phyloP scores from a whole-genome alignment of 441 rosid genomes.

The Populus hybrid region DNA sequence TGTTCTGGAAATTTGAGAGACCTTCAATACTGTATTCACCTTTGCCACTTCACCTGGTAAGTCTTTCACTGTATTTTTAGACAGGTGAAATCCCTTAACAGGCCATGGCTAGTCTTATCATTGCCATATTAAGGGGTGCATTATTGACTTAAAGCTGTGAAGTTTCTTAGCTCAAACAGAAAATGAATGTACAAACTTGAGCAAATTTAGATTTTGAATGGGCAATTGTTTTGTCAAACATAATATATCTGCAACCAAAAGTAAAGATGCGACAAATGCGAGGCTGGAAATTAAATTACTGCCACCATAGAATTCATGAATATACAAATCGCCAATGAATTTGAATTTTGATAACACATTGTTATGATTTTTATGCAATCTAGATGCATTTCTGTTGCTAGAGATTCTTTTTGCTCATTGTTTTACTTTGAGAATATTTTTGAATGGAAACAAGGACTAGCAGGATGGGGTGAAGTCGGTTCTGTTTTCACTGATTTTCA shows the following conservation, averaged over 20 bases:
- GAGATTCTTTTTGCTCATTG: neutral
- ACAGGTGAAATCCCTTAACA: neutral
- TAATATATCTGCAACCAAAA: neutral
- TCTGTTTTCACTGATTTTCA: conserved; percentile 1
- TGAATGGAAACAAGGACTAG: neutral
- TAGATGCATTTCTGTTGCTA: neutral
- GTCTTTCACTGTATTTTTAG: neutral
- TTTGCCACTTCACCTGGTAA: neutral
- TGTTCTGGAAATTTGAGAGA: neutral
- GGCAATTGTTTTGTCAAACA: neutral
- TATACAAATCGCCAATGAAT: neutral
- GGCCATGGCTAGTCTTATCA: neutral
- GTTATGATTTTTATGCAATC: neutral
- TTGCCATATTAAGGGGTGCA: neutral
- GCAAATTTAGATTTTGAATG: neutral
- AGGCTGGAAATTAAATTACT: neutral
- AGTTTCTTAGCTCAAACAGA: neutral
- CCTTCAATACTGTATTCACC: neutral
- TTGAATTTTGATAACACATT: neutral
- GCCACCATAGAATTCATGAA: neutral
- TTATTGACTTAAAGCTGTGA: neutral
- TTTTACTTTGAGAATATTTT: neutral
- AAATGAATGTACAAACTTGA: neutral
- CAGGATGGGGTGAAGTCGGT: neutral
- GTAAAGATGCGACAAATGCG: neutral